Base-by-base conservation (phyloP, 164 flowering plant genomes). In the Vitis rotundifolia region DNA sequence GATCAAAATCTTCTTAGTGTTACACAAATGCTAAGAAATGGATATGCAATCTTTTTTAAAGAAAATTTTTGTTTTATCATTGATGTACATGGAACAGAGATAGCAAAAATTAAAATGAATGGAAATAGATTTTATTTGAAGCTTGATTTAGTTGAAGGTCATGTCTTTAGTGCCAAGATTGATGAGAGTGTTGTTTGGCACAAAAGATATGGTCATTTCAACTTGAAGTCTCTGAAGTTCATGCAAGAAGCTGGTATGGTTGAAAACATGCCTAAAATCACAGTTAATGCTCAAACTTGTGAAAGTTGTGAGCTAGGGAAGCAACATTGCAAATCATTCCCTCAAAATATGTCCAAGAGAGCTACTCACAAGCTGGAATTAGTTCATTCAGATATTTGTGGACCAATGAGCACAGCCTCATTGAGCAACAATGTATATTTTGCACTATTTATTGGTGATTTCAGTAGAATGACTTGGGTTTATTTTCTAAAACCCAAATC, bases 371-470 rank as follows among this genome's bases (percentile, higher is more conserved):
- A 29, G 19, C 0, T 67, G 19, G 29, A 67, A 29, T n/a, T 67
- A 9, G 52, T 56, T 0, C 50, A 67, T n/a, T 14, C 54, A 13
- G 53, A 55, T 28, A 5, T 55, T 6, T 67, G n/a, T 56, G 60
- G 61, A 2, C 61, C 61, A 5, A 67, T 67, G 70, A 55, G 48
- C 7, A 56, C 29, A 1, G 1, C 3, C 0, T 29, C 70, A 3
- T n/a, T 16, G 0, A n/a, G 8, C 10, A 8, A 56, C 31, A 67
- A 67, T 53, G 56, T 11, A 0, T 56, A 37, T 18, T 67, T 67
- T 54, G 19, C 56, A 1, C 57, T 67, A 12, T 67, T 67, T n/a
- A 67, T 56, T 55, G 51, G 55, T 67, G 70, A 67, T 28, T 44
- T 9, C 1, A 51, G 31, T 0, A 67, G 70, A 44, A 67, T 55